Evolutionary conservation across 805 yeast species (phyloP), one percentile per base, ranked within the genome.

Genomic region (Metschnikowia santaceciliae): DNA sequence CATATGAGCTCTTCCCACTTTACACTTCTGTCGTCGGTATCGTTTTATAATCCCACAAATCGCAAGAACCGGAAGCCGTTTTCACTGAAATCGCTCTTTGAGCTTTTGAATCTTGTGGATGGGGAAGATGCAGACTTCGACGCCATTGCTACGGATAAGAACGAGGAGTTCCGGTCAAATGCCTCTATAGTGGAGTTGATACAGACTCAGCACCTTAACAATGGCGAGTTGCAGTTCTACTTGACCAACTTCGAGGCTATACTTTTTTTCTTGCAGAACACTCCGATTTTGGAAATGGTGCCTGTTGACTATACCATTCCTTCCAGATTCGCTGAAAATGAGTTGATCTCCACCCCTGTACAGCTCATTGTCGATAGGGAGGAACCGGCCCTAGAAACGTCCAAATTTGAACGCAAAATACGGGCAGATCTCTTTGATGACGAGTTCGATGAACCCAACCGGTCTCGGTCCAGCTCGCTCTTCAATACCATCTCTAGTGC

Each of bases 161-260:
- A 34, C 20, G 34, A 51, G n/a, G 62, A 62, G 7, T 69, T 70
- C 50, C 51, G 52, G 3, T 63, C 60, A 46, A 76, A 74, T 51
- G 58, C 58, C 26, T 68, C 62, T 19, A 52, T 72, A 32, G 59
- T 69, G n/a, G 53, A 63, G 7, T 62, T 59, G 50, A 60, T 72
- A 10, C 61, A 60, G 47, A 46, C 53, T 14, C 59, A 52, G 14
- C 68, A 61, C 50, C 61, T 72, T 39, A 72, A 73, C 55, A 64
- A 62, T 30, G 76, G 77, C 1, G 78, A 73, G 51, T 52, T 67
- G 35, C 63, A 64, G 44, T 74, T 65, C 51, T 73, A 71, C 54
- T 58, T 73, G 32, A 73, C 77, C 3, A 74, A 74, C 54, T 69
- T 72, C 47, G 78, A 74, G 48, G 78, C 78, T 3, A 66, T 70